Conservation (phyloP, 1,284 basidiomycete genomes). For the Pulveroboletus sp. region DNA sequence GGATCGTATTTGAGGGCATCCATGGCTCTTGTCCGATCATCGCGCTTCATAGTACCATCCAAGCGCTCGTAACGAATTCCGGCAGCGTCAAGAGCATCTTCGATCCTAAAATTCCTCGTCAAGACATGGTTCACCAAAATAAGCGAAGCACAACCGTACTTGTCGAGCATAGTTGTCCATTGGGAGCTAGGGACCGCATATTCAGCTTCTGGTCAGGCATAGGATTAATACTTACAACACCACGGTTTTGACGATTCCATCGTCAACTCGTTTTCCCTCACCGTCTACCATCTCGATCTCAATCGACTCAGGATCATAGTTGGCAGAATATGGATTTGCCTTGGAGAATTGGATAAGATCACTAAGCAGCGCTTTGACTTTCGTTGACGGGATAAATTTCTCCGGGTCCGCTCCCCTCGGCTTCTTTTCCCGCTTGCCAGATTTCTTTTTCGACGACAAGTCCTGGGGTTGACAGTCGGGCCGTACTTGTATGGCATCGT, state of each 20-base stretch:
- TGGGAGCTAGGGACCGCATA: constrained; percentile 64
- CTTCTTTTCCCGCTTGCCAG: constrained; percentile 68
- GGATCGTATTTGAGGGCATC: constrained; percentile 86
- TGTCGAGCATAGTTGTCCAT: constrained; percentile 96
- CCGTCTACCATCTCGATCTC: constrained; percentile 77
- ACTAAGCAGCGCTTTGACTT: constrained; percentile 75
- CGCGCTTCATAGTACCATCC: constrained; percentile 96
- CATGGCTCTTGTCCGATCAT: constrained; percentile 89
- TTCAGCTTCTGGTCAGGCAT: constrained; percentile 22
- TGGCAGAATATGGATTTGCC: constrained; percentile 79
- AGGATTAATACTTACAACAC: constrained; percentile 71
- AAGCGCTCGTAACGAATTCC: constrained; percentile 86
- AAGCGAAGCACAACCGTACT: constrained; percentile 47
- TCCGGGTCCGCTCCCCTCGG: constrained; percentile 57
- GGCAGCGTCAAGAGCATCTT: constrained; percentile 82
- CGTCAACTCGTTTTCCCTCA: constrained; percentile 68
- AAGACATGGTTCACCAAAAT: constrained; percentile 10
- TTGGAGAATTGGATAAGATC: constrained; percentile 79
- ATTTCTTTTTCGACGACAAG: constrained; percentile 57
- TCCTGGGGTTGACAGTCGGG: constrained; percentile 49
- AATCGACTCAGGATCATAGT: constrained; percentile 73
- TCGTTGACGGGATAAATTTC: constrained; percentile 79
- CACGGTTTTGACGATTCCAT: constrained; percentile 79
- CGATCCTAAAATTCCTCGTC: constrained; percentile 55
- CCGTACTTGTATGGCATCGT: constrained; percentile 78